phyloP scores from a whole-genome alignment of 1,284 basidiomycete genomes.

The Cryptococcus floricola region DNA sequence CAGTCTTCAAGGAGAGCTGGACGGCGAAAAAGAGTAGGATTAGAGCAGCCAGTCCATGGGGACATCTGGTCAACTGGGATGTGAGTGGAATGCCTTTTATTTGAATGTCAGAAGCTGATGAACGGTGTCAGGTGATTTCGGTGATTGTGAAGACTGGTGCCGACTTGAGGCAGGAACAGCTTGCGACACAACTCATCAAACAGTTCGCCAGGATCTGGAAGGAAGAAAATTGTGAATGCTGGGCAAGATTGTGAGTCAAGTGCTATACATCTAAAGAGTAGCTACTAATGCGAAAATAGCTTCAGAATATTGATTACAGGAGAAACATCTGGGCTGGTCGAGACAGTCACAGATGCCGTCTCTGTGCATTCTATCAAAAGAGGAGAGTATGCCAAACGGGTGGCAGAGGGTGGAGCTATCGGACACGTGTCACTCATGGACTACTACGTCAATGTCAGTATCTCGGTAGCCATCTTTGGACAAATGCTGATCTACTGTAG shows the following conservation, averaged over 20 bases:
- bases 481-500: constrained; percentile 48
- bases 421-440: constrained; percentile 83
- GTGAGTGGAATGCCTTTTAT: constrained; percentile 33
- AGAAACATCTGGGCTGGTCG: constrained; percentile 84
- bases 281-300: constrained; percentile 27
- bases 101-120: not conserved
- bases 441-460: constrained; percentile 75
- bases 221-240: constrained; percentile 84
- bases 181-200: constrained; percentile 90
- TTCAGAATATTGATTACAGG: constrained; percentile 91
- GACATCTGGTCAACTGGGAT: constrained; percentile 74
- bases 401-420: constrained; percentile 67
- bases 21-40: constrained; percentile 91
- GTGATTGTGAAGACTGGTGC: constrained; percentile 99
- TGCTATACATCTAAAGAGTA: not conserved
- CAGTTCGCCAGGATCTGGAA: constrained; percentile 93
- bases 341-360: constrained; percentile 93
- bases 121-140: constrained; percentile 63
- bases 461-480: not conserved
- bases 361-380: constrained; percentile 99
- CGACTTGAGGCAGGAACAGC: constrained; percentile 94
- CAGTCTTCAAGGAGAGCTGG: constrained; percentile 96
- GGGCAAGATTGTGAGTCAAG: constrained; percentile 78
- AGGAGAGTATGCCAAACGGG: constrained; percentile 84
- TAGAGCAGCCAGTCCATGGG: constrained; percentile 87